Evolutionary conservation across 192 early-diverging fungal genomes (phyloP).

Genomic region (Coemansia reversa): DNA sequence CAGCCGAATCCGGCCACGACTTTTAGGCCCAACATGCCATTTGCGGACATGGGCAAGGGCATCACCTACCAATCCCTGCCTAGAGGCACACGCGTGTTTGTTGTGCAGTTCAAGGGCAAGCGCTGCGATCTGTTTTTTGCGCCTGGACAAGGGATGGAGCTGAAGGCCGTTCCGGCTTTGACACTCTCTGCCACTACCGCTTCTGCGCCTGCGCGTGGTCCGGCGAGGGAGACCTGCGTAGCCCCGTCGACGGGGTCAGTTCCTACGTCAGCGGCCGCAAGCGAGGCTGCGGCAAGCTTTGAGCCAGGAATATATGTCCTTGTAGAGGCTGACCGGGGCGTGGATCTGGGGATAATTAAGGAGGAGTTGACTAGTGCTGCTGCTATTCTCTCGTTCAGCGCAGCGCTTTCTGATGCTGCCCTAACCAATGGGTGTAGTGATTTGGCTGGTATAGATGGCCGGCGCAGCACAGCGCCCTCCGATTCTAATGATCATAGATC

Average conservation of each 20-base stretch:
- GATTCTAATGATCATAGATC: conserved; percentile 2
- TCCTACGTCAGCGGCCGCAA: background rate
- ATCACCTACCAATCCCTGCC: conserved; percentile 36
- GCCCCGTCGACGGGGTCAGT: conserved; percentile 3
- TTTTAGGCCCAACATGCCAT: conserved; percentile 51
- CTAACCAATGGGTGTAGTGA: conserved; percentile 5
- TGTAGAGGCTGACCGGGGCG: conserved; percentile 53
- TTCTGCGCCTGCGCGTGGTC: conserved; percentile 2
- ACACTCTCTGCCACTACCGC: conserved; percentile 13
- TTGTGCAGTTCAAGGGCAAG: conserved; percentile 49
- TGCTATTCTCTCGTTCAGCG: conserved; percentile 27
- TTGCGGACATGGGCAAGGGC: conserved; percentile 54
- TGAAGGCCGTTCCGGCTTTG: conserved; percentile 28
- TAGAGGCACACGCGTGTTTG: conserved; percentile 41
- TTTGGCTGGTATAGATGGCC: conserved; percentile 6
- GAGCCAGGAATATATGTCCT: conserved; percentile 31
- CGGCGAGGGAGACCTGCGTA: background rate
- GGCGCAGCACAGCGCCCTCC: conserved; percentile 14
- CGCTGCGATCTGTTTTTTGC: conserved; percentile 49
- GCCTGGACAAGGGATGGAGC: conserved; percentile 24
- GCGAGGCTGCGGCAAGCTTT: conserved; percentile 6
- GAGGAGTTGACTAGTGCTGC: conserved; percentile 29
- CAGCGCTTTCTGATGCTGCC: conserved; percentile 5
- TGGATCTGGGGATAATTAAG: conserved; percentile 44
- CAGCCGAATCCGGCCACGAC: conserved; percentile 50